These are phyloP conservation scores for Cutaneotrichosporon cavernicola DNA, from an alignment of 1,284 basidiomycete genomes.

Conservation along the genomic window DNA sequence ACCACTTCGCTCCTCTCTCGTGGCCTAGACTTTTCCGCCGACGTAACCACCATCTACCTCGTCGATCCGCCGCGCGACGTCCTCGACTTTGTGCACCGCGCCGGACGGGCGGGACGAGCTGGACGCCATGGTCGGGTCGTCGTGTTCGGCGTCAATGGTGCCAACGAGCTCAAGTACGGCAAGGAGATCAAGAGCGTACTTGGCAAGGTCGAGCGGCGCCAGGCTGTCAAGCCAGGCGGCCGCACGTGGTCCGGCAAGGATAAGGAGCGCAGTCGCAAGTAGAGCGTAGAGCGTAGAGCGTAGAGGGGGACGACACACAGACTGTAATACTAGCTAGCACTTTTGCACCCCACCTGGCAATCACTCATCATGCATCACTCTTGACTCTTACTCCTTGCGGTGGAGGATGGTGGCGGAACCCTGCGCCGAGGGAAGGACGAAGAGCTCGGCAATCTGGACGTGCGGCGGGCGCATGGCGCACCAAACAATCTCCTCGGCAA, in stretches of 20 bases:
- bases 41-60: constrained; percentile 74
- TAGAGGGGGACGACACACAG: neutral
- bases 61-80: constrained; percentile 80
- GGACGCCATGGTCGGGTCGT: constrained; percentile 64
- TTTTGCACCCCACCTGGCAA: neutral
- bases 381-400: constrained; percentile 22
- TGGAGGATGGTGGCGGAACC: constrained; percentile 26
- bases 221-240: constrained; percentile 22
- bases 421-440: constrained; percentile 31
- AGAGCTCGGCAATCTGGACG: constrained; percentile 78
- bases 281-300: neutral
- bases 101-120: constrained; percentile 65
- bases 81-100: constrained; percentile 85
- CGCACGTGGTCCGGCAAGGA: constrained; percentile 20
- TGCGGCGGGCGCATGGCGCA: constrained; percentile 80
- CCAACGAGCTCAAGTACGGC: constrained; percentile 26
- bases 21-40: constrained; percentile 78
- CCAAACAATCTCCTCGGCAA: constrained; percentile 96
- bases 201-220: constrained; percentile 18
- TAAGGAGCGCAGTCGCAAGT: neutral
- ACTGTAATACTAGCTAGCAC: neutral
- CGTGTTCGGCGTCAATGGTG: constrained; percentile 50
- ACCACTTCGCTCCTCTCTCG: constrained; percentile 89
- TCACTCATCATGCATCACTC: constrained; percentile 13
- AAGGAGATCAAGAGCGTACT: constrained; percentile 32